These are phyloP conservation scores for Phytophthora pistaciae DNA, from an alignment of 352 stramenopile species.

Conservation along the genomic window DNA sequence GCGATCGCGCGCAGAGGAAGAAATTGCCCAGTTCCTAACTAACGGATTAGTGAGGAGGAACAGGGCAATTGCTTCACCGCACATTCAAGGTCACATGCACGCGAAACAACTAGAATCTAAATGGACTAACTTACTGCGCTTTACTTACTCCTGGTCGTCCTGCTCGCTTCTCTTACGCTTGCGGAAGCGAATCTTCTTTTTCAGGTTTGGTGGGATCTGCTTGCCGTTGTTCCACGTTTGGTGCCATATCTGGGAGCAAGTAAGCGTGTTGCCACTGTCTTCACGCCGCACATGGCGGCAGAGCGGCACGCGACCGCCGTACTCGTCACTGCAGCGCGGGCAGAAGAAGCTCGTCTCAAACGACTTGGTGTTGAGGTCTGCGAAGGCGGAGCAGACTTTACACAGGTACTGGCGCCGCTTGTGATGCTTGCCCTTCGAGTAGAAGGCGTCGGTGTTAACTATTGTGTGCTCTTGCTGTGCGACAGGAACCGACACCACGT, in stretches of 20 bases:
- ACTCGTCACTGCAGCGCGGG: neutral
- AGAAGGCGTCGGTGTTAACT: neutral
- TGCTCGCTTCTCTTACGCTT: constrained; percentile 2
- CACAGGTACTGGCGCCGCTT: constrained; percentile 14
- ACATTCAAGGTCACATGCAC: no score
- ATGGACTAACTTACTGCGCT: no score
- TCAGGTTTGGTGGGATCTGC: neutral
- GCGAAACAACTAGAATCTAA: no score
- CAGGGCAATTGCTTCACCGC: neutral
- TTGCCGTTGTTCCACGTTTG: neutral
- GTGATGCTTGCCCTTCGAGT: neutral
- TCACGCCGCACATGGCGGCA: neutral
- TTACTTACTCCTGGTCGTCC: neutral
- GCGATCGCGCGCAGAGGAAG: no score
- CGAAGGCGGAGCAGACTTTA: constrained; percentile 13
- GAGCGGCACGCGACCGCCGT: constrained; percentile 1
- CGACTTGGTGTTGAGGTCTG: neutral
- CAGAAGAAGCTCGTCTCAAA: constrained; percentile 19
- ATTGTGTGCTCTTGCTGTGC: neutral
- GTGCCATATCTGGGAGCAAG: constrained; percentile 16
- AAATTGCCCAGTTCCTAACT: neutral
- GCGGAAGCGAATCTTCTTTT: constrained; percentile 10
- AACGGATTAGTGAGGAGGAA: neutral
- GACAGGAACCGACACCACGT: neutral
- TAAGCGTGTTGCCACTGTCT: constrained; percentile 12